phyloP scores from a whole-genome alignment of 2,329 filamentous ascomycete genomes.

The Amesomyces nigricolor region DNA sequence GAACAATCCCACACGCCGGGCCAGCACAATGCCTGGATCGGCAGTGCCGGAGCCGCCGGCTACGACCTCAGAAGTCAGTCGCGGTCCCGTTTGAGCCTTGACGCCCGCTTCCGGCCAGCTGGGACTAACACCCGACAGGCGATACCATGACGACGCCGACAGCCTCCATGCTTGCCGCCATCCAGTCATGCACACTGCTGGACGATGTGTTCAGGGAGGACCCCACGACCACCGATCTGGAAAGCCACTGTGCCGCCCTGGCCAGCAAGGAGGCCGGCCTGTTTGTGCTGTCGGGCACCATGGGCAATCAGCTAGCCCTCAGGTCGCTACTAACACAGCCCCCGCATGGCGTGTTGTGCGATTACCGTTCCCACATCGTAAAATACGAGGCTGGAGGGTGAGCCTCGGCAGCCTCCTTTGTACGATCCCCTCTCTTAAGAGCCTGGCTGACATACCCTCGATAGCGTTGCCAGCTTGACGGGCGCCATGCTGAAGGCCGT shows the following conservation, averaged over 20 bases:
- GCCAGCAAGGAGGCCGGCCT: constrained; percentile 71
- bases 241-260: constrained; percentile 66
- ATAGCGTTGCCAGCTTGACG: constrained; percentile 62
- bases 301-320: constrained; percentile 86
- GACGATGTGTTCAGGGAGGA: constrained; percentile 86
- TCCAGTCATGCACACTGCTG: constrained; percentile 65
- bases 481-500: constrained; percentile 66
- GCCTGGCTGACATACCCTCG: constrained; percentile 21
- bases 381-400: constrained; percentile 59
- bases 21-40: constrained; percentile 28
- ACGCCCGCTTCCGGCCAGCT: neutral
- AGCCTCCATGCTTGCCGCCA: constrained; percentile 72
- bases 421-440: neutral
- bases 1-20: neutral
- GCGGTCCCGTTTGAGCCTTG: neutral
- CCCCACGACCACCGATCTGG: constrained; percentile 67
- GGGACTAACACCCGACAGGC: constrained; percentile 32
- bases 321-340: constrained; percentile 72
- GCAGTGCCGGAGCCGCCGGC: constrained; percentile 31
- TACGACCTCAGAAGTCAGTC: constrained; percentile 31
- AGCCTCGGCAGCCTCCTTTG: constrained; percentile 20
- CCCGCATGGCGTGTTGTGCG: constrained; percentile 74
- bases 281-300: constrained; percentile 83
- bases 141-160: constrained; percentile 67
- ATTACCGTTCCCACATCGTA: constrained; percentile 72